Evolutionary conservation across 768 basidiomycete genomes (phyloP), one percentile per base, ranked within the genome.

Genomic region (Tricholomella constricta): DNA sequence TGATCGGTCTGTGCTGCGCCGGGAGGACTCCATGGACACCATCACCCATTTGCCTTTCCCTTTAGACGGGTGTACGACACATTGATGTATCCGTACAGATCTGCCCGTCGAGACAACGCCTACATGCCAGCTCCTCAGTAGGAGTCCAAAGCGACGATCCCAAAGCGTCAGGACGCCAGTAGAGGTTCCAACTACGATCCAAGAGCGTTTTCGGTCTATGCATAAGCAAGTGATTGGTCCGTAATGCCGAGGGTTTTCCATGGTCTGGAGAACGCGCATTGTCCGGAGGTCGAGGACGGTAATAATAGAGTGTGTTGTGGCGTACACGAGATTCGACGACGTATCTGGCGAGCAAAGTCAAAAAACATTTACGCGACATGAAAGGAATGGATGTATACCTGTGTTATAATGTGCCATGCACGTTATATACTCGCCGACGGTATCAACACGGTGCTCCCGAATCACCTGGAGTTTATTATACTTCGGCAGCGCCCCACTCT

Each of bases 81-180:
- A 86, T 62, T 92, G 86, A 55, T 91, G 80, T 20, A 95, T 81
- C 32, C 83, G 79, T 2, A 78, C 78, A 6, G 78, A 74, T 34
- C 76, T 70, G 2, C 82, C 82, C 2, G 74, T 72, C 10, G 78
- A 73, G 3, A 81, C 77, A 6, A 76, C 75, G 9, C 85, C 85
- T 6, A 85, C 85, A 62, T 85, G 83, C 95, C 96, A 98, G 54
- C 86, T 91, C 67, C 89, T 90, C 57, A 98, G 76, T 4, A 89
- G 74, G 17, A 98, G 74, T 1, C 95, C 94, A 60, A 98, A 99
- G 9, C 96, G 88, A 37, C 93, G 84, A 71, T 99, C 97, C 94
- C 95, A 99, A 2, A 99, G 77, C 0, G 90, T 85, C 11, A 98
- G 72, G 12, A 88, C 83, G 5, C 96, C 97, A 1, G 81, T 83